These are phyloP conservation scores for Kodamaea kaohsiungensis DNA, from an alignment of 805 yeast species.

Conservation along the genomic window DNA sequence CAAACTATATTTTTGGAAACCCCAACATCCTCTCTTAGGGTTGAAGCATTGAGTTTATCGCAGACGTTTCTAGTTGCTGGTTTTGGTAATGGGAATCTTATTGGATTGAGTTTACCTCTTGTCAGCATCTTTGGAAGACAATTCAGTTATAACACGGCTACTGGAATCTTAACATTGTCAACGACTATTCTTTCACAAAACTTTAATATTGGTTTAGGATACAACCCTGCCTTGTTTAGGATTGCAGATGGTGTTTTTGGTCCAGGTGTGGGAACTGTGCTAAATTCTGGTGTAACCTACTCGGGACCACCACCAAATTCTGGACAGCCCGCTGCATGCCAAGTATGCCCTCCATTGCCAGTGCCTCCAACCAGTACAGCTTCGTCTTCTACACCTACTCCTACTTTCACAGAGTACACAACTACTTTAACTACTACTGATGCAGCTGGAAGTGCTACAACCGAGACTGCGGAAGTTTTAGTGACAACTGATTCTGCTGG, in stretches of 20 bases:
- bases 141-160: slow-evolving; percentile 8
- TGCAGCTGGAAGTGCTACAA: slow-evolving; percentile 3
- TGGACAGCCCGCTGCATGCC: slow-evolving; percentile 11
- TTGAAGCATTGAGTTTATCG: slow-evolving; percentile 18
- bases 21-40: slow-evolving; percentile 9
- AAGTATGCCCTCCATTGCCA: slow-evolving; percentile 6
- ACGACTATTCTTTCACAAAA: slow-evolving; percentile 9
- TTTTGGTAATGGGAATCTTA: slow-evolving; percentile 27
- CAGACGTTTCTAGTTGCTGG: slow-evolving; percentile 27
- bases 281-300: slow-evolving; percentile 13
- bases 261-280: slow-evolving; percentile 5
- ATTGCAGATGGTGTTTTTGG: slow-evolving; percentile 11
- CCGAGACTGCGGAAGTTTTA: slow-evolving; percentile 15
- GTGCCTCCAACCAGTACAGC: slow-evolving; percentile 14
- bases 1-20: slow-evolving; percentile 15
- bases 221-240: slow-evolving; percentile 5
- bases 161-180: slow-evolving; percentile 23
- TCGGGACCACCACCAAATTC: slow-evolving; percentile 8
- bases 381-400: neutral
- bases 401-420: slow-evolving; percentile 2
- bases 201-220: slow-evolving; percentile 14
- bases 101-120: slow-evolving; percentile 15
- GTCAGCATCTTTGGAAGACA: slow-evolving; percentile 1
- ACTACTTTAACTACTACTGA: slow-evolving; percentile 8
- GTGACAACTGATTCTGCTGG: slow-evolving; percentile 22